Base-by-base conservation (phyloP, 2,329 filamentous ascomycete species). In the Stemphylium beticola region DNA sequence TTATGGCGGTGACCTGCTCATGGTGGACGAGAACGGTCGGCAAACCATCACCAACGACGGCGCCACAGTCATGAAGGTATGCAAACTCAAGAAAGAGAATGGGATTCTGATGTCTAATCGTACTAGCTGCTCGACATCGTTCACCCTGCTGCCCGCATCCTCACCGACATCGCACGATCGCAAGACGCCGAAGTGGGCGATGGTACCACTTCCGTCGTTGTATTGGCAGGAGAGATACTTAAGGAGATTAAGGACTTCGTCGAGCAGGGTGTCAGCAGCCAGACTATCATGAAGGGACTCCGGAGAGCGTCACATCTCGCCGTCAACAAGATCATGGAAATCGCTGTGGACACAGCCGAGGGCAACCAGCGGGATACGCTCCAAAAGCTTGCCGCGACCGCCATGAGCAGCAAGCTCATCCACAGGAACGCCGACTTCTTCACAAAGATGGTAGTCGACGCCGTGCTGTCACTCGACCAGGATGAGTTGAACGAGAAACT, bases 1-100 rank as follows among this genome's bases (percentile, higher is more conserved):
- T 31, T 99, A 98, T 79, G 95, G 95, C 75, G 95, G 95, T 72
- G 95, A 99, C 80, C 81, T 98, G 75, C 84, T 99, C 76, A 88
- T 99, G 80, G 93, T 98, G 52, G 95, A 98, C 78, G 88, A 87
- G 77, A 97, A 97, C 83, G 95, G 95, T 77, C 88, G 81, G 77
- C 92, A 97, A 81, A 99, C 95, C 50, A 98, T 99, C 75, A 99
- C 95, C 69, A 99, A 99, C 79, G 95, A 99, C 81, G 95, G 95
- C 74, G 95, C 95, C 43, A 99, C 95, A 45, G 95, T 98, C 58
- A 99, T 99, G 95, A 98, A 97, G 88, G 91, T 92, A 76, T 36
- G 32, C 22, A n/a, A 42, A 17, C 11, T 9, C 18, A 33, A 29
- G 4, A 40, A 20, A 1, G 6, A 15, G n/a, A 20, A 4, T 3